Base-by-base conservation (phyloP, 805 yeast species). In the Yarrowia sp. region DNA sequence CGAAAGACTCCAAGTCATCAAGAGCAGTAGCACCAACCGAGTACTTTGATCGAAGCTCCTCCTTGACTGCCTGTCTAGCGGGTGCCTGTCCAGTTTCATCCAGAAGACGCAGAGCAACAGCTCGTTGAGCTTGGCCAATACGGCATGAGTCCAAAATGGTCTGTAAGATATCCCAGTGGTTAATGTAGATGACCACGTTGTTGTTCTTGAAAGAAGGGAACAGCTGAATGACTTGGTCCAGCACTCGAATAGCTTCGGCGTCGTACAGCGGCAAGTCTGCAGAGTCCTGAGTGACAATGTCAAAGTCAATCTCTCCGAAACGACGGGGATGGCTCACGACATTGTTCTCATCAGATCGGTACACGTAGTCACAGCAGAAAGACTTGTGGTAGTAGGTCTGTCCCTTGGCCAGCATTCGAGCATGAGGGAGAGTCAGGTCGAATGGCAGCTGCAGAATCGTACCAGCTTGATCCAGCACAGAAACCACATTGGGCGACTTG, bases 381-480 rank as follows among this genome's bases (percentile, higher is more conserved):
- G 89, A 80, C 76, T 94, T 93, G 68, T 80, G 80, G 67, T 79
- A 76, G 2, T 84, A 79, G 2, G 86, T 81, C 19, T 82, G 83
- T n/a, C 82, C 81, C 68, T 89, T 86, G 2, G 97, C 92, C 41
- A 95, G 77, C 63, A 87, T 82, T 72, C 98, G 82, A 0, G 99
- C 99, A 81, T 90, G 85, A 0, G 99, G 98, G 42, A 93, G 80
- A 0, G 97, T 90, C 71, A 93, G 81, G 76, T 95, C 99, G 75
- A 90, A 92, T 2, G 97, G 97, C 42, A 95, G 79, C 72, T 93
- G 97, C 42, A 95, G 79, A 3, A 95, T 94, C 0, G 92, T 86
- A 0, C 99, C 99, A 40, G 91, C 88, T 65, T 86, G 83, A 74
- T 94, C 98, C 67, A 95, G 79, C 1, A 95, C 84, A 73, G 93